Percentiles rank a stretch among this genome's conserved stretches.
These are phyloP conservation scores for Tuber brumale DNA, from an alignment of 495 filamentous ascomycete species.

Conservation along the genomic window DNA sequence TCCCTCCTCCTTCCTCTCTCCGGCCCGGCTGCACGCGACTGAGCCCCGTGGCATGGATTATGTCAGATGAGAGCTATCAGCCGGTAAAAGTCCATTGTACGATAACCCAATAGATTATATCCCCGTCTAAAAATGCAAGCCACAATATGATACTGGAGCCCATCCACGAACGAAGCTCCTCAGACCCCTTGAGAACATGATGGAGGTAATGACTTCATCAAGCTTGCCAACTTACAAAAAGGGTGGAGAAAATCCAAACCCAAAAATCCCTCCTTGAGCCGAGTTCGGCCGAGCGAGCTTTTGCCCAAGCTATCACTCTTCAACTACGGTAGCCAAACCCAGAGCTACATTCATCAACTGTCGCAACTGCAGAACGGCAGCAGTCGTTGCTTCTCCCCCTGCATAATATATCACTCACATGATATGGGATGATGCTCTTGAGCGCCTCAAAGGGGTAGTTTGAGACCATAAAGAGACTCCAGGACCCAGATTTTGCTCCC, in stretches of 20 bases:
- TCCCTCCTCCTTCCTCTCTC: background rate
- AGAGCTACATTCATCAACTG: background rate
- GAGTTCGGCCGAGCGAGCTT: background rate
- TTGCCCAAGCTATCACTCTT: background rate
- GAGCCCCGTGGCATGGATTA: background rate
- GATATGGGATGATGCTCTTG: too few relatives aligned
- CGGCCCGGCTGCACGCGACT: background rate
- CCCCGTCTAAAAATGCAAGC: background rate
- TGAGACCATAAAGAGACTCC: too few relatives aligned
- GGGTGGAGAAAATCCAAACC: background rate
- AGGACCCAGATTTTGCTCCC: too few relatives aligned
- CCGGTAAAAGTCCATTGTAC: background rate
- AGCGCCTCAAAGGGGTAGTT: too few relatives aligned
- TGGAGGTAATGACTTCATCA: background rate
- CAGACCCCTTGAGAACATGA: background rate
- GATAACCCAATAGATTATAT: background rate
- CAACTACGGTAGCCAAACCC: too few relatives aligned
- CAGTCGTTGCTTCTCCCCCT: background rate
- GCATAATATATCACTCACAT: background rate
- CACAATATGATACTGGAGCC: background rate
- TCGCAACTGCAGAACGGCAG: background rate
- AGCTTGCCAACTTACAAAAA: background rate
- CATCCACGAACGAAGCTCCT: background rate
- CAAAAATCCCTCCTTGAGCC: background rate
- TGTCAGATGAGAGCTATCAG: background rate